A percentile compares a stretch with the other conserved stretches of the same genome.
Conservation (phyloP, 352 stramenopile genomes). For the Phytophthora parvispora region DNA sequence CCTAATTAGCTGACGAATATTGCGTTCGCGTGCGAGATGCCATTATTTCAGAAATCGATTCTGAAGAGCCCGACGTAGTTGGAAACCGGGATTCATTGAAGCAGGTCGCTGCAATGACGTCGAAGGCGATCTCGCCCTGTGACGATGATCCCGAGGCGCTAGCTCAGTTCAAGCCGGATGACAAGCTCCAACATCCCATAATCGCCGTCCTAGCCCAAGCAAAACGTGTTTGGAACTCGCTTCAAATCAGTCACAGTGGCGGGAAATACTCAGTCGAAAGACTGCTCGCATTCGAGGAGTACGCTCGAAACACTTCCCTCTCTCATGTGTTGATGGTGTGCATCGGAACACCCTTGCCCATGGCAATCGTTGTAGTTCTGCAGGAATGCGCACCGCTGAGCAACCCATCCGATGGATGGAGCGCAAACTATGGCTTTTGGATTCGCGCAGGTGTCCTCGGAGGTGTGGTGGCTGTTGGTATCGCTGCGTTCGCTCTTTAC, state of each 20-base stretch:
- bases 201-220: background rate
- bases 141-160: background rate
- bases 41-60: background rate
- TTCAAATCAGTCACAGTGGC: constrained; percentile 9
- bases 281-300: constrained; percentile 27
- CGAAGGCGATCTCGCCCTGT: background rate
- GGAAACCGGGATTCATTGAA: no score
- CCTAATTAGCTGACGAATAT: constrained; percentile 3
- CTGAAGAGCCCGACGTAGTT: background rate
- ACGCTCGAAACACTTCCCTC: constrained; percentile 10
- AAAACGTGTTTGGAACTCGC: background rate
- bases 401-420: constrained; percentile 29
- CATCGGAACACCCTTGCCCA: constrained; percentile 15
- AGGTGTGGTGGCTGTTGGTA: constrained; percentile 2
- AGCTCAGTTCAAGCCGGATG: background rate
- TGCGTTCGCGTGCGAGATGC: background rate
- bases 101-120: no score
- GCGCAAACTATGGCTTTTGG: constrained; percentile 36
- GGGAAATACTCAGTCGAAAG: constrained; percentile 16
- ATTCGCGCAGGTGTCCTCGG: constrained; percentile 16
- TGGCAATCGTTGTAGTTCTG: constrained; percentile 11
- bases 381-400: constrained; percentile 28
- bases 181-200: background rate
- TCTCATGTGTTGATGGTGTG: constrained; percentile 18
- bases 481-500: constrained; percentile 6